Percentiles rank a stretch among this genome's conserved stretches.
Evolutionary conservation across 2,329 filamentous ascomycete species (phyloP).

Genomic region (Colletotrichum sp.): DNA sequence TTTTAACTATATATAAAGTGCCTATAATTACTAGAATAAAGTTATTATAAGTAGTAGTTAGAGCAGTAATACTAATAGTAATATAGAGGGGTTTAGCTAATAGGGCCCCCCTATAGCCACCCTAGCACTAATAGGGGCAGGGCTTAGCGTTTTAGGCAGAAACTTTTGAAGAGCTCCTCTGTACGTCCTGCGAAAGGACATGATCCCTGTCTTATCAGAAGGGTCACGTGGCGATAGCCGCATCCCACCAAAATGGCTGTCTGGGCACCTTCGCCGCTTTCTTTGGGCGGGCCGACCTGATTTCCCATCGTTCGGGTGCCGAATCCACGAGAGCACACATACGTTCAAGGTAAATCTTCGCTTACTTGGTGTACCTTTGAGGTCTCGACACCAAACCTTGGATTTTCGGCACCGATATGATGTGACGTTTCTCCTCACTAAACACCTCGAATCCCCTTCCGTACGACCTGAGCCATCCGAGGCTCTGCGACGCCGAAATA

Average conservation of each 20-base stretch:
- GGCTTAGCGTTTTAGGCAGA: too few species aligned
- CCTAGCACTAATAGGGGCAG: too few species aligned
- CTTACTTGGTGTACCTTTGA: conserved; percentile 1
- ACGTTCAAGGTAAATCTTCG: neutral
- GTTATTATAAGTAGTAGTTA: too few species aligned
- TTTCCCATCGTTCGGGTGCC: neutral
- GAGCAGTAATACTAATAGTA: too few species aligned
- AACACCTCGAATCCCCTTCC: conserved; percentile 21
- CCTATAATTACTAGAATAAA: too few species aligned
- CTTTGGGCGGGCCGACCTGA: neutral
- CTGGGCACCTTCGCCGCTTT: neutral
- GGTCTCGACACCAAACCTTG: neutral
- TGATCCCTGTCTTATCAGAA: neutral
- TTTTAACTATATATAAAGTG: too few species aligned
- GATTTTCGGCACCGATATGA: conserved; percentile 20
- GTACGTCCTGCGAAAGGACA: neutral
- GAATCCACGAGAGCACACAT: neutral
- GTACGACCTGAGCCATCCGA: conserved; percentile 23
- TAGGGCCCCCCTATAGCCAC: too few species aligned
- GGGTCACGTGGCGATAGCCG: neutral
- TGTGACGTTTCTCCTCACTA: conserved; percentile 19
- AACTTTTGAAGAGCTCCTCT: too few species aligned
- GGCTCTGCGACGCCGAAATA: conserved; percentile 23
- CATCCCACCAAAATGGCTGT: conserved; percentile 1
- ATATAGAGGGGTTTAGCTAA: too few species aligned